Conservation (phyloP, 1,284 basidiomycete species). For the Prillingera fragicola region DNA sequence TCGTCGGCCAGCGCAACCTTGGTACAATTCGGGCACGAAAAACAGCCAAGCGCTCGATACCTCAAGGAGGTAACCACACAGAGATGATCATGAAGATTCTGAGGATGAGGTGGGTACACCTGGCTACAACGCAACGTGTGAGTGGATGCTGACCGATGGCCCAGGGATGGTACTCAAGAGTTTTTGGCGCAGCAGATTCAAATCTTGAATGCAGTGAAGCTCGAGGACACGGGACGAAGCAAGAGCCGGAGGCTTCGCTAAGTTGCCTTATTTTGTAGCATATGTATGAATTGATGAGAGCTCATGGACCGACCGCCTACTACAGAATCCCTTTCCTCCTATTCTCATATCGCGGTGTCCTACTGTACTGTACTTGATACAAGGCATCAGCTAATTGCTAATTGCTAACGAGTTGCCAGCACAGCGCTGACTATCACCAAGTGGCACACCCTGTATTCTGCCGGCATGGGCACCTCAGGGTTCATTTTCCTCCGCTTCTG, state of each 20-base stretch:
- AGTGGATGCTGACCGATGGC: conserved; percentile 1
- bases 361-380: too few species aligned
- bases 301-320: too few species aligned
- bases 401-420: too few species aligned
- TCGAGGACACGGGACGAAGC: conserved; percentile 1
- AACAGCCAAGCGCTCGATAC: conserved; percentile 76
- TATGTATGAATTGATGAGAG: too few species aligned
- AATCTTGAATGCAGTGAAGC: conserved; percentile 37
- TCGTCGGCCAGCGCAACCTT: conserved; percentile 75
- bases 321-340: too few species aligned
- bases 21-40: conserved; percentile 95
- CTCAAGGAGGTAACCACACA: conserved; percentile 59
- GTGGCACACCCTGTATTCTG: too few species aligned
- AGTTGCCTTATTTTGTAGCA: too few species aligned
- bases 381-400: too few species aligned
- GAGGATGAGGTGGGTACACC: conserved; percentile 70
- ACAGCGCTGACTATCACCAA: too few species aligned
- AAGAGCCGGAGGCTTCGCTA: neutral
- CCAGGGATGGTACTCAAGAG: conserved; percentile 71
- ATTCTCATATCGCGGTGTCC: too few species aligned
- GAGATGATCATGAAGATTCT: conserved; percentile 89
- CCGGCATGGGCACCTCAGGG: too few species aligned
- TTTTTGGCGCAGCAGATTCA: conserved; percentile 79
- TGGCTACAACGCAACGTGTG: neutral
- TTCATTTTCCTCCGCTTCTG: too few species aligned